Conservation (phyloP, 2,329 filamentous ascomycete species). For the Stachybotrys elegans region DNA sequence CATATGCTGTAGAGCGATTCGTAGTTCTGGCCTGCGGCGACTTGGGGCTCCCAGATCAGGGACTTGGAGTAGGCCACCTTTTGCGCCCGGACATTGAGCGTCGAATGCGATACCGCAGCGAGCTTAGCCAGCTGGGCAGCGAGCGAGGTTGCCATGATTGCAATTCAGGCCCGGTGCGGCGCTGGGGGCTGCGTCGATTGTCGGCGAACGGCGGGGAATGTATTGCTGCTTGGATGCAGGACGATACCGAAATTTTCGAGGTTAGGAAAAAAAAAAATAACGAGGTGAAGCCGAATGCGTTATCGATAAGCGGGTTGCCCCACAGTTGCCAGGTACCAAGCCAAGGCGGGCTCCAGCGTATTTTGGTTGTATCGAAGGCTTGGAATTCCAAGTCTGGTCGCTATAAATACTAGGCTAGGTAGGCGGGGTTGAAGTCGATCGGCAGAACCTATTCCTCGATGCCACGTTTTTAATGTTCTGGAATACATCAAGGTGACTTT, state of each 20-base stretch:
- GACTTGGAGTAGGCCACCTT: slow-evolving; percentile 90
- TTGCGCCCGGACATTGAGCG: slow-evolving; percentile 89
- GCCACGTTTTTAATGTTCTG: no score
- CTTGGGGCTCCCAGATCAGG: slow-evolving; percentile 81
- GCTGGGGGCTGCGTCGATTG: slow-evolving; percentile 14
- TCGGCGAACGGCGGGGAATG: slow-evolving; percentile 9
- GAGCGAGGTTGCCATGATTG: slow-evolving; percentile 74
- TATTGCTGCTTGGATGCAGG: slow-evolving; percentile 8
- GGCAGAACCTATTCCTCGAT: no score
- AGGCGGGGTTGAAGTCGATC: no score
- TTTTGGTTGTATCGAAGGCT: neutral
- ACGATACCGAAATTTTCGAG: slow-evolving; percentile 26
- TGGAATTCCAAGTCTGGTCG: neutral
- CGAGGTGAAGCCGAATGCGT: slow-evolving; percentile 12
- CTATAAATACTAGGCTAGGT: no score
- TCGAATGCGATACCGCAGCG: slow-evolving; percentile 81
- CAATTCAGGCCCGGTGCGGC: slow-evolving; percentile 17
- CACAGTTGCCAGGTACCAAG: neutral
- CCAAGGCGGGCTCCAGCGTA: neutral
- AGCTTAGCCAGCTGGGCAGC: slow-evolving; percentile 92
- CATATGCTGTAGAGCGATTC: slow-evolving; percentile 85
- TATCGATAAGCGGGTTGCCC: slow-evolving; percentile 25
- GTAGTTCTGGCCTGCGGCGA: slow-evolving; percentile 84
- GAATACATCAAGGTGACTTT: no score
- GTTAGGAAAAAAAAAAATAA: slow-evolving; percentile 13